Evolutionary conservation across 176 grass and related monocot genomes (phyloP).

Genomic region (Otatea glauca): DNA sequence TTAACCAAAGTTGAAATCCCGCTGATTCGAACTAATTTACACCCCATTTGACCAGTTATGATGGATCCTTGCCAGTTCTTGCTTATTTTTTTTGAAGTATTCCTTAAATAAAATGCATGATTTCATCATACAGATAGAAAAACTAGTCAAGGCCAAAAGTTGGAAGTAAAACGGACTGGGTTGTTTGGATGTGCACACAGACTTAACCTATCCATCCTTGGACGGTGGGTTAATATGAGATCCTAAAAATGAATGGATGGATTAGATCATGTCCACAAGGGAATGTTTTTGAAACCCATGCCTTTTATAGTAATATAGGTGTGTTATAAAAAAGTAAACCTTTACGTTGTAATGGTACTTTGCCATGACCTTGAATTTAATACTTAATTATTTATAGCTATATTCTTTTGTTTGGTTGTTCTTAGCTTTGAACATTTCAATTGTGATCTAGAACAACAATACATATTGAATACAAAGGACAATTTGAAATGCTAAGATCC

Average conservation of each 20-base stretch:
- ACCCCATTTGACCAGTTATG: neutral
- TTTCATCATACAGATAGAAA: neutral
- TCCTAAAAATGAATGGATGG: neutral
- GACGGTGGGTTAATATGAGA: neutral
- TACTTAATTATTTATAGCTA: neutral
- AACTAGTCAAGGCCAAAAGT: slow-evolving; percentile 9
- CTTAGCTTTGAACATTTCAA: neutral
- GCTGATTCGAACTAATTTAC: neutral
- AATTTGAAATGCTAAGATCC: neutral
- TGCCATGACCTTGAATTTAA: neutral
- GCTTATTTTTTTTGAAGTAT: neutral
- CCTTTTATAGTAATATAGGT: neutral
- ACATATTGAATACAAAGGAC: neutral
- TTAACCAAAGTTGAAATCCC: neutral
- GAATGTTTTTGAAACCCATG: neutral
- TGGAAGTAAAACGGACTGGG: neutral
- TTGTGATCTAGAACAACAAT: neutral
- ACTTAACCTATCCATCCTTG: neutral
- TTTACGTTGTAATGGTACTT: neutral
- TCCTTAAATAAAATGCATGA: neutral
- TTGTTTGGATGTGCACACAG: neutral
- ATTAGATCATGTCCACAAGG: neutral
- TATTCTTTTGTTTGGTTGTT: slow-evolving; percentile 26
- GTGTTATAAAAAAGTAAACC: neutral
- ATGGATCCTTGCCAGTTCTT: neutral